These are phyloP conservation scores for Tetratostichococcus sp. DNA, from an alignment of 139 green algal species.

Conservation along the genomic window DNA sequence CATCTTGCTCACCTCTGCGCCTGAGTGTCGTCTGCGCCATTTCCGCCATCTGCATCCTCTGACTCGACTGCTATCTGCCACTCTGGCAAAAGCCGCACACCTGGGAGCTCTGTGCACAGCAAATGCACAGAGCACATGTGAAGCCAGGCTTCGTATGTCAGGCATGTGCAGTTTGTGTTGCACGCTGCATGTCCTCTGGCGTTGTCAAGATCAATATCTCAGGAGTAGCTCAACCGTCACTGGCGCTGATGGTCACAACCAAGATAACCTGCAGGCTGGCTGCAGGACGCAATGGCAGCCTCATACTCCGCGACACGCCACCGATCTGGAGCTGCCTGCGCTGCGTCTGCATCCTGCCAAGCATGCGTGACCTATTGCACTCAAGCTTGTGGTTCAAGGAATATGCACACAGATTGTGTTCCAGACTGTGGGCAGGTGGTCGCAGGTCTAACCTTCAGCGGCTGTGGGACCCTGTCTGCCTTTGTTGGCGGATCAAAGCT, in stretches of 20 bases:
- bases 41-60: conserved; percentile 35
- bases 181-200: too few relatives aligned
- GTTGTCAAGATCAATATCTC: too few relatives aligned
- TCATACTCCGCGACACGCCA: conserved; percentile 32
- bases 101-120: not conserved
- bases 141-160: too few relatives aligned
- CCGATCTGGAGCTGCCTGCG: conserved; percentile 29
- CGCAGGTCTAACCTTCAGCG: conserved; percentile 11
- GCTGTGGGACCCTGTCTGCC: conserved; percentile 24
- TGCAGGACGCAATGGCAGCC: not conserved
- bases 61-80: conserved; percentile 72
- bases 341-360: conserved; percentile 7
- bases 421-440: too few relatives aligned
- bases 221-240: too few relatives aligned
- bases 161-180: not conserved
- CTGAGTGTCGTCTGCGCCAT: conserved; percentile 30
- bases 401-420: too few relatives aligned
- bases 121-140: too few relatives aligned
- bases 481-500: conserved; percentile 39
- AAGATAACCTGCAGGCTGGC: not conserved
- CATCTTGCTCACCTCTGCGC: conserved; percentile 35
- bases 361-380: too few relatives aligned
- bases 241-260: too few relatives aligned
- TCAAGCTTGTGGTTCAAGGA: too few relatives aligned
- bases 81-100: conserved; percentile 46